Percentiles rank a stretch among this genome's conserved stretches.
Conservation (phyloP, 2,329 filamentous ascomycete species). For the Rugonectria rugulosa region DNA sequence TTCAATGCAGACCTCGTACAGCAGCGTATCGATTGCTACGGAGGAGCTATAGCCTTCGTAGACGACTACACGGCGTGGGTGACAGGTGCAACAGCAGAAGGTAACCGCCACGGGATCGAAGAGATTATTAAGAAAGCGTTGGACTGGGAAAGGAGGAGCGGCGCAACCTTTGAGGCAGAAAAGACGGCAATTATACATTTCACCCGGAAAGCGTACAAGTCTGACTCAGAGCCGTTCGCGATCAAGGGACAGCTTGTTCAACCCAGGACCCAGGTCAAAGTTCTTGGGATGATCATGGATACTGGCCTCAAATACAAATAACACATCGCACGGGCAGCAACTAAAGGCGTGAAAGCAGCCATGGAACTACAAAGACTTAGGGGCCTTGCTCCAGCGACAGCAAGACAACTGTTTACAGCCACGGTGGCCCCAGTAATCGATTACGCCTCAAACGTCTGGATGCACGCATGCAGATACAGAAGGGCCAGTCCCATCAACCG, state of each 20-base stretch:
- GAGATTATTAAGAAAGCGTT: conserved; percentile 31
- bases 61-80: conserved; percentile 26
- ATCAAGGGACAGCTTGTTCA: conserved; percentile 17
- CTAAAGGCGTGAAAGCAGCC: conserved; percentile 32
- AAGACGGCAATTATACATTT: conserved; percentile 65
- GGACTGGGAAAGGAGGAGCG: conserved; percentile 34
- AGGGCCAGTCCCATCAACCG: conserved; percentile 13
- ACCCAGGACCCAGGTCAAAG: conserved; percentile 21
- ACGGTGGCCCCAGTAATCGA: conserved; percentile 35
- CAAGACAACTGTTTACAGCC: conserved; percentile 33
- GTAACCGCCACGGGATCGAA: conserved; percentile 30
- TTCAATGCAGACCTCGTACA: conserved; percentile 49
- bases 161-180: conserved; percentile 30
- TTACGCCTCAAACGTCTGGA: conserved; percentile 37
- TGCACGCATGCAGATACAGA: conserved; percentile 30
- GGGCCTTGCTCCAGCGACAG: conserved; percentile 31
- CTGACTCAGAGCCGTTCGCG: conserved; percentile 6
- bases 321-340: conserved; percentile 32
- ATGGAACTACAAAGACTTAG: conserved; percentile 29
- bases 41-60: conserved; percentile 15
- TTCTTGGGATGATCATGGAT: conserved; percentile 27
- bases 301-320: conserved; percentile 34
- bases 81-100: conserved; percentile 15
- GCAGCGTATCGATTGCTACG: conserved; percentile 34
- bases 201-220: conserved; percentile 58